These are phyloP conservation scores for Tolypocladium pustulatum DNA, from an alignment of 2,329 filamentous ascomycete genomes.

Conservation along the genomic window DNA sequence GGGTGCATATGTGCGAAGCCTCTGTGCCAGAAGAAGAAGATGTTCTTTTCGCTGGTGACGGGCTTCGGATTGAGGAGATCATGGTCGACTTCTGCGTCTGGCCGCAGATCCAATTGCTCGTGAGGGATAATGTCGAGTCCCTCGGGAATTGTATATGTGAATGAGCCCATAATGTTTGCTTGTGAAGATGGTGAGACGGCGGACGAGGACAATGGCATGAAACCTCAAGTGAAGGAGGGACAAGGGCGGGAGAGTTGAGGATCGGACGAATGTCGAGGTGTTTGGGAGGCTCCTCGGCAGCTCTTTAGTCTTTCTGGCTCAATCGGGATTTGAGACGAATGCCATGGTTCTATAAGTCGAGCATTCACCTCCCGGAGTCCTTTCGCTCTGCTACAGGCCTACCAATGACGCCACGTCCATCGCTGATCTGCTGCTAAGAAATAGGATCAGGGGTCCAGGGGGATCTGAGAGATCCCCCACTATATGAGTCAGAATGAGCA, in stretches of 20 bases:
- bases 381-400: too few species aligned
- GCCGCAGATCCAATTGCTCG: constrained; percentile 30
- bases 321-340: not conserved
- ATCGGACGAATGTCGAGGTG: not conserved
- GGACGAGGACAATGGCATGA: not conserved
- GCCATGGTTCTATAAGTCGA: not conserved
- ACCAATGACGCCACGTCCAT: too few species aligned
- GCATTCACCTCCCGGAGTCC: too few species aligned
- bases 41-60: constrained; percentile 35
- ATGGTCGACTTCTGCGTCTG: constrained; percentile 34
- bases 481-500: too few species aligned
- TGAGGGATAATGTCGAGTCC: constrained; percentile 30
- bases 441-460: too few species aligned
- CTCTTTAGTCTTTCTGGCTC: not conserved
- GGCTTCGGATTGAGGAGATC: constrained; percentile 27
- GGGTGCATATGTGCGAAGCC: constrained; percentile 37
- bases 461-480: too few species aligned
- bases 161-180: not conserved
- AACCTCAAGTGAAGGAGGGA: not conserved
- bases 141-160: constrained; percentile 6
- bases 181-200: not conserved
- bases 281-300: not conserved
- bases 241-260: not conserved
- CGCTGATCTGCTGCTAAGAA: too few species aligned
- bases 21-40: constrained; percentile 49